Evolutionary conservation across 2,329 filamentous ascomycete genomes (phyloP), one percentile per base, ranked within the genome.

Genomic region (Pseudogymnoascus sp.): DNA sequence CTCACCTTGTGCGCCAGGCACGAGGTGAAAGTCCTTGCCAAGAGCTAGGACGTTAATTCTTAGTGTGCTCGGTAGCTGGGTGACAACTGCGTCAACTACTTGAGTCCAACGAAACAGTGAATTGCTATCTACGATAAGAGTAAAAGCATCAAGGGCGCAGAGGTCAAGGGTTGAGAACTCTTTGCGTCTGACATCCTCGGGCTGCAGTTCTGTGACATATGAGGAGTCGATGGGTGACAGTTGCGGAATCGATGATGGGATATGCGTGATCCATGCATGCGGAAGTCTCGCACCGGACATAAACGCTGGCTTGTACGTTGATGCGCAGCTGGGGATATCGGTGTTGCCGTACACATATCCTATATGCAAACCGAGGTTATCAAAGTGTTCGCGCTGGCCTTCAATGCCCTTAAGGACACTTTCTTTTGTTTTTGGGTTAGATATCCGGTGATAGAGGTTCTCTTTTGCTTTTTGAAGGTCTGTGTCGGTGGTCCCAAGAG

Each of bases 321-420:
- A 79, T 1, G 76, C 77, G 65, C 76, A 71, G 0, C 68, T 42
- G 0, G 76, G 77, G 3, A 73, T 68, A 5, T 68, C 59, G 1
- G 63, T 68, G 13, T 69, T 67, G 2, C 76, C 76, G 64, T 79
- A 79, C 0, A 78, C 71, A 61, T 78, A 79, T 1, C 77, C 77
- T 61, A 79, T 77, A 59, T 79, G 77, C 6, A 79, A 70, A 37
- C 74, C 75, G 6, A 78, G 72, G 59, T 78, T 77, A 61, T 78
- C 75, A 60, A 79, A 78, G 63, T 79, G 77, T 33, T 78, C 75
- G 29, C 73, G 64, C 64, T 79, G 75, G 0, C 69, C 69, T 61
- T 77, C 72, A 7, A 78, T 72, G 5, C 71, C 71, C 15, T 69
- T 59, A 6, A 69, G 66, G n/a, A 77, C 73, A 65, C 72, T 64